Percentiles rank a stretch among this genome's conserved stretches.
Evolutionary conservation across 2,329 filamentous ascomycete species (phyloP).

Genomic region (Chaetomiaceae sp.): DNA sequence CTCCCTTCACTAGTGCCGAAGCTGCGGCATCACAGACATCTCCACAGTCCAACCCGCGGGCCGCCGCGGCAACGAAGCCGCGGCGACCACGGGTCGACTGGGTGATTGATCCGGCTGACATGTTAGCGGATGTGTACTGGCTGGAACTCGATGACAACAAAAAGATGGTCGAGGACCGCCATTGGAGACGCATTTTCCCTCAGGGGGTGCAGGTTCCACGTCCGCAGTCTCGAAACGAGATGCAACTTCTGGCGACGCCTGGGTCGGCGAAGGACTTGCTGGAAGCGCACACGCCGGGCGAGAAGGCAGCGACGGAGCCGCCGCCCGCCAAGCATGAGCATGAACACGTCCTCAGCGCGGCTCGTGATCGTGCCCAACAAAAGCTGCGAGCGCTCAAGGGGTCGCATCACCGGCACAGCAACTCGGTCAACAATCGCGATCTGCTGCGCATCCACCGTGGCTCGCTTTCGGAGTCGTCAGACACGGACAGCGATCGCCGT

Average conservation of each 20-base stretch:
- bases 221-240: constrained; percentile 25
- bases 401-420: constrained; percentile 48
- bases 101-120: constrained; percentile 74
- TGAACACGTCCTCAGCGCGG: constrained; percentile 43
- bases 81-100: constrained; percentile 77
- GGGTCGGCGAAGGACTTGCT: constrained; percentile 18
- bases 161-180: constrained; percentile 69
- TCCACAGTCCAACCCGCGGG: constrained; percentile 35
- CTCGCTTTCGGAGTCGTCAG: constrained; percentile 56
- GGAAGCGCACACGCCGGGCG: constrained; percentile 13
- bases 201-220: constrained; percentile 27
- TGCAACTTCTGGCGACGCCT: constrained; percentile 13
- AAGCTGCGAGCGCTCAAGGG: constrained; percentile 53
- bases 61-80: constrained; percentile 47
- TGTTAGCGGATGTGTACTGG: constrained; percentile 89
- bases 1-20: constrained; percentile 42
- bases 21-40: constrained; percentile 37
- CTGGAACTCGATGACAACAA: constrained; percentile 78
- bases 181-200: constrained; percentile 68
- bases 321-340: constrained; percentile 33
- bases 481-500: constrained; percentile 46
- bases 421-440: constrained; percentile 45
- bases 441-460: constrained; percentile 47
- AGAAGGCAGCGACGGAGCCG: constrained; percentile 19
- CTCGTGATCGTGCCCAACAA: constrained; percentile 53